Percentiles rank a stretch among this genome's conserved stretches.
These are phyloP conservation scores for Plasmopara muralis DNA, from an alignment of 352 stramenopile genomes.

Conservation along the genomic window DNA sequence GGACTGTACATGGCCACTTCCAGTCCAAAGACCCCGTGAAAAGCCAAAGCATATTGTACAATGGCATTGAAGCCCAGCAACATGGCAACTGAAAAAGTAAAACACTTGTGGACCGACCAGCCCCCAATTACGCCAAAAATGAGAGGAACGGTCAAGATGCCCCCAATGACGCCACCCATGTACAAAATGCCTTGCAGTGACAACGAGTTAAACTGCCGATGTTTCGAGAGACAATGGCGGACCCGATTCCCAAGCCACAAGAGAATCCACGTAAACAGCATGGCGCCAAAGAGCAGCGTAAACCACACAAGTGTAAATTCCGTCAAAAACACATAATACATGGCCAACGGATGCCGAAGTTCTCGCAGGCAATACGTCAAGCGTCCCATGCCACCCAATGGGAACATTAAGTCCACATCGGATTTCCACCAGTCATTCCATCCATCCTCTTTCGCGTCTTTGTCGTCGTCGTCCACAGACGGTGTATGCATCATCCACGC, in stretches of 20 bases:
- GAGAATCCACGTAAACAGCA: constrained; percentile 40
- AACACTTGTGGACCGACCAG: constrained; percentile 58
- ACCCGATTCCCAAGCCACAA: constrained; percentile 52
- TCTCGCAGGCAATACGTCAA: constrained; percentile 78
- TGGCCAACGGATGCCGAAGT: constrained; percentile 63
- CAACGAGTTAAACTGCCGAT: constrained; percentile 55
- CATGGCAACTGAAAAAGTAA: constrained; percentile 61
- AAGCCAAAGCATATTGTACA: constrained; percentile 60
- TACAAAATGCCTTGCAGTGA: constrained; percentile 61
- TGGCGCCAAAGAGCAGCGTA: constrained; percentile 40
- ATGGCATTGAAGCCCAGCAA: constrained; percentile 67
- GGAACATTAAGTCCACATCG: constrained; percentile 65
- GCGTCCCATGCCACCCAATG: constrained; percentile 56
- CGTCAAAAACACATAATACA: constrained; percentile 79
- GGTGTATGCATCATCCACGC: constrained; percentile 69
- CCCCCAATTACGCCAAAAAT: constrained; percentile 44
- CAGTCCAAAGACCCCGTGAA: constrained; percentile 59
- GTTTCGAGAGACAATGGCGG: constrained; percentile 40
- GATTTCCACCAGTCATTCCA: constrained; percentile 73
- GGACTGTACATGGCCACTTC: constrained; percentile 61
- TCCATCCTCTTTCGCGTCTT: constrained; percentile 42
- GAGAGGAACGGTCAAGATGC: constrained; percentile 45
- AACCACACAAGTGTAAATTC: constrained; percentile 49
- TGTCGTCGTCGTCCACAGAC: constrained; percentile 35
- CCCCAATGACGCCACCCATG: constrained; percentile 60